Percentiles rank a stretch among this genome's conserved stretches.
Evolutionary conservation across 805 yeast species (phyloP).

Genomic region (Starmerella bombicola): DNA sequence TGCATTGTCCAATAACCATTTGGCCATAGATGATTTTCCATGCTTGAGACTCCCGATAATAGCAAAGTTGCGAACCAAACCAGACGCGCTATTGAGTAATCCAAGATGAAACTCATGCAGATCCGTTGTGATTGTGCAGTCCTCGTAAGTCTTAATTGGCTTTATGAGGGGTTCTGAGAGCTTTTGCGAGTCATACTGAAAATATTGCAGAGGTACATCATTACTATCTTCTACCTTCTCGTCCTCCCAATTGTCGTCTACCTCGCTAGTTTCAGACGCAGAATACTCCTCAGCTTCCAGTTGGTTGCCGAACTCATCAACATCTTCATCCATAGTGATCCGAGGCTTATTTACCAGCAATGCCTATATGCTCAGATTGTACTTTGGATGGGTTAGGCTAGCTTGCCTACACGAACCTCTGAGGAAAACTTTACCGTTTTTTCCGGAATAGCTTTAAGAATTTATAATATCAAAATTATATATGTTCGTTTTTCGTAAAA

Average conservation of each 20-base stretch:
- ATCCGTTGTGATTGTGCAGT: neutral
- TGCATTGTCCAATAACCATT: neutral
- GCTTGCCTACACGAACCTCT: no score
- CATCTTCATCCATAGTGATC: slow-evolving; percentile 19
- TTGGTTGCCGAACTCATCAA: slow-evolving; percentile 29
- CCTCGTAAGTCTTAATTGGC: neutral
- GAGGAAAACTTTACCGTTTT: no score
- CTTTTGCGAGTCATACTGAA: neutral
- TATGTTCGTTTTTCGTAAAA: neutral
- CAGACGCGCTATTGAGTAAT: neutral
- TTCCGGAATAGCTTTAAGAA: no score
- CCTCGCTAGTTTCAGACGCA: slow-evolving; percentile 45
- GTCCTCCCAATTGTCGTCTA: slow-evolving; percentile 80
- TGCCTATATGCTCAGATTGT: no score
- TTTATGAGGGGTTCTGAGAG: neutral
- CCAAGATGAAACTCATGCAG: neutral
- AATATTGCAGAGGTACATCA: neutral
- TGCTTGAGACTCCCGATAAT: neutral
- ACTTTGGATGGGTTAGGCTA: no score
- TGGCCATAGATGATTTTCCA: neutral
- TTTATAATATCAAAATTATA: no score
- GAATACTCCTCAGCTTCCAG: slow-evolving; percentile 24
- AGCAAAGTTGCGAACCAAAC: neutral
- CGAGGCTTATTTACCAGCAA: no score
- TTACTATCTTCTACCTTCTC: slow-evolving; percentile 36